These are phyloP conservation scores for Tolypocladium tundrense DNA, from an alignment of 2,329 filamentous ascomycete genomes.

Conservation along the genomic window DNA sequence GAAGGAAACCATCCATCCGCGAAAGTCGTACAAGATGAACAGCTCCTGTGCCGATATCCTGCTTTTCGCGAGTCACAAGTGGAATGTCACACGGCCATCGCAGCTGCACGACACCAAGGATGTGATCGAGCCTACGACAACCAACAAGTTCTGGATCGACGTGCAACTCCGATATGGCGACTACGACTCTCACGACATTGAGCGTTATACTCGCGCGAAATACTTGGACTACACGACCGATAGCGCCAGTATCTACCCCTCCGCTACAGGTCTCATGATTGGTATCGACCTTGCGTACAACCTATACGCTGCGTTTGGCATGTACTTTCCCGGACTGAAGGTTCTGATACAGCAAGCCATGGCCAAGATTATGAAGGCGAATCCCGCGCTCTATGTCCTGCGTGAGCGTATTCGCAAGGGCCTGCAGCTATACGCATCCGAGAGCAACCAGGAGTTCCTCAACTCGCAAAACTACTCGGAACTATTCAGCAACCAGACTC, in stretches of 20 bases:
- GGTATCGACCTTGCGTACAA: constrained; percentile 97
- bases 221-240: constrained; percentile 98
- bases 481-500: constrained; percentile 96
- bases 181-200: constrained; percentile 98
- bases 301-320: constrained; percentile 92
- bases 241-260: constrained; percentile 97
- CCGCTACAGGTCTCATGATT: constrained; percentile 93
- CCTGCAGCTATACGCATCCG: constrained; percentile 92
- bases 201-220: constrained; percentile 93
- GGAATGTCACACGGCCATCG: constrained; percentile 93
- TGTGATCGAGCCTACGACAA: constrained; percentile 82
- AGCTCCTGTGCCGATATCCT: constrained; percentile 96
- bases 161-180: constrained; percentile 94
- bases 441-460: constrained; percentile 97
- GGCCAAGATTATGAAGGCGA: constrained; percentile 99
- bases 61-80: constrained; percentile 95
- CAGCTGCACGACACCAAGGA: constrained; percentile 95
- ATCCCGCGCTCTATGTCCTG: constrained; percentile 89
- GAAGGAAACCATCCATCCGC: constrained; percentile 96
- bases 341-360: constrained; percentile 93
- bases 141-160: constrained; percentile 99
- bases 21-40: constrained; percentile 99
- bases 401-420: constrained; percentile 98
- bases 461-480: constrained; percentile 99
- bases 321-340: constrained; percentile 98